phyloP scores from a whole-genome alignment of 495 filamentous ascomycete genomes.

The Aspergillus asperescens region DNA sequence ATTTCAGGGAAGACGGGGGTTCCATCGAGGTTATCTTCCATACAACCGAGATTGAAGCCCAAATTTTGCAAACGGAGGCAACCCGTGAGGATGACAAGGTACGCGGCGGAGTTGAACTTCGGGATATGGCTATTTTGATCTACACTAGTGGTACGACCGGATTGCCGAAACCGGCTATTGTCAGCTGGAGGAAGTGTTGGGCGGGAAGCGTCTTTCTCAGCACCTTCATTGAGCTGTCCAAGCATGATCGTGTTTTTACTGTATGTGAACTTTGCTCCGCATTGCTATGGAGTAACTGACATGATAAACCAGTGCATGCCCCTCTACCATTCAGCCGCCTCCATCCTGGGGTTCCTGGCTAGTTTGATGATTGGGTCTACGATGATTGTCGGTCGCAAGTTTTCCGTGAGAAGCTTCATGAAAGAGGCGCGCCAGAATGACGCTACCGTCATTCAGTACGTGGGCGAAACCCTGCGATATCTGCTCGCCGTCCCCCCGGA shows the following conservation, averaged over 20 bases:
- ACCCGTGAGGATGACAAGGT: slow-evolving; percentile 58
- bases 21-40: slow-evolving; percentile 58
- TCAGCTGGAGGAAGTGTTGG: slow-evolving; percentile 68
- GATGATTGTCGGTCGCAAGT: slow-evolving; percentile 69
- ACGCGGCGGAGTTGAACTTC: slow-evolving; percentile 45
- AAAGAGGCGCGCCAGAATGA: slow-evolving; percentile 64
- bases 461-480: slow-evolving; percentile 92
- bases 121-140: slow-evolving; percentile 68
- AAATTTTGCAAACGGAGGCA: slow-evolving; percentile 52
- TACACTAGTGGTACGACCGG: slow-evolving; percentile 90
- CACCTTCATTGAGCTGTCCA: slow-evolving; percentile 50
- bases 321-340: slow-evolving; percentile 83
- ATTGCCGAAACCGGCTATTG: slow-evolving; percentile 82
- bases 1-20: slow-evolving; percentile 44
- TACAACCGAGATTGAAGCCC: slow-evolving; percentile 56
- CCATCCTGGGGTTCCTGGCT: slow-evolving; percentile 61
- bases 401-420: slow-evolving; percentile 81
- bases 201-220: slow-evolving; percentile 49
- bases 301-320: slow-evolving; percentile 67
- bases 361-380: slow-evolving; percentile 58
- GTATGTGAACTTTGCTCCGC: slow-evolving; percentile 35
- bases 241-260: slow-evolving; percentile 75
- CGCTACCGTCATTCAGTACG: slow-evolving; percentile 87
- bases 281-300: background rate
- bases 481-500: slow-evolving; percentile 67